Conservation (phyloP, 768 basidiomycete species). For the Xerocomus brunneocitrinus region DNA sequence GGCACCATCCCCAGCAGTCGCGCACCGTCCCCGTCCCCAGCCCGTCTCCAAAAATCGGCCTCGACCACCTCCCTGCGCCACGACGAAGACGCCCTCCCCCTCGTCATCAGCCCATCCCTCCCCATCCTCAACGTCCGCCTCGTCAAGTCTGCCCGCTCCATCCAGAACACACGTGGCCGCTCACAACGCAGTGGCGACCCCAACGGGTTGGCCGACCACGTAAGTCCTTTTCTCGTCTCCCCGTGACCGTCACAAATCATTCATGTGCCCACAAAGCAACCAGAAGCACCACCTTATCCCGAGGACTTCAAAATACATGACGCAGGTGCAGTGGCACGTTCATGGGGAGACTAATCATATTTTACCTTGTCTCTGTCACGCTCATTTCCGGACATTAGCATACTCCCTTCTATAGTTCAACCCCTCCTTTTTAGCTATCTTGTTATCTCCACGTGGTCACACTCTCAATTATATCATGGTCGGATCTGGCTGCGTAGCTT, state of each 20-base stretch:
- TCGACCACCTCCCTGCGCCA: conserved; percentile 19
- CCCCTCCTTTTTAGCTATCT: conserved; percentile 21
- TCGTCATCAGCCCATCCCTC: neutral
- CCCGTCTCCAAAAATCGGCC: conserved; percentile 17
- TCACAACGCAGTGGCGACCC: conserved; percentile 4
- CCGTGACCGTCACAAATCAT: conserved; percentile 7
- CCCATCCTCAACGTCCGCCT: conserved; percentile 26
- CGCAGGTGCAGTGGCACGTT: conserved; percentile 33
- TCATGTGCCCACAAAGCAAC: neutral
- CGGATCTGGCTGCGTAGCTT: conserved; percentile 29
- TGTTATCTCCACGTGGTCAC: conserved; percentile 34
- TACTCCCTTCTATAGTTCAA: conserved; percentile 17
- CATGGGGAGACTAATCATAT: conserved; percentile 30
- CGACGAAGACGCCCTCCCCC: conserved; percentile 12
- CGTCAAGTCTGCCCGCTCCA: conserved; percentile 9
- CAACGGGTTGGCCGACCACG: conserved; percentile 11
- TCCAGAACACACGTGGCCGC: conserved; percentile 22
- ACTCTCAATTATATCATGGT: conserved; percentile 18
- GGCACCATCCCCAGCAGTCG: conserved; percentile 23
- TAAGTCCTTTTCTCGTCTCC: conserved; percentile 11
- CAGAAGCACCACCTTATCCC: conserved; percentile 14
- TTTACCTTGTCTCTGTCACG: conserved; percentile 17
- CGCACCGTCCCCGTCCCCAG: conserved; percentile 18
- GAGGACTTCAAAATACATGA: conserved; percentile 29
- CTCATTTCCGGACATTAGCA: conserved; percentile 31